These are phyloP conservation scores for Globisporangium paddicum DNA, from an alignment of 352 stramenopile genomes.

Conservation along the genomic window DNA sequence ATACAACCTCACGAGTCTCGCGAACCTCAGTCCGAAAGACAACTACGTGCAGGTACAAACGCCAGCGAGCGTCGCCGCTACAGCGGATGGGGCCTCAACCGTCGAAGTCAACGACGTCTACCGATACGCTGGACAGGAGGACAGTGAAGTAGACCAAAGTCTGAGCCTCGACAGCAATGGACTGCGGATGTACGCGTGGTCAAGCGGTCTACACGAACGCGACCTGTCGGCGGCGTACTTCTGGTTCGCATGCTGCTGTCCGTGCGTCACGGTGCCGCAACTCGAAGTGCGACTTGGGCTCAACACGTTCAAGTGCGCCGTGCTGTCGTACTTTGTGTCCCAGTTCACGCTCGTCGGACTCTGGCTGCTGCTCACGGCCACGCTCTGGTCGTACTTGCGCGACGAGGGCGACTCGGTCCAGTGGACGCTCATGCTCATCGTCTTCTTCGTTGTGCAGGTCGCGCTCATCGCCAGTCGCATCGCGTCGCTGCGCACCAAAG, in stretches of 20 bases:
- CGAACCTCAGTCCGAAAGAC: slow-evolving; percentile 5
- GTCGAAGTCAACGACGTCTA: not conserved
- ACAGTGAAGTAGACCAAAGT: not conserved
- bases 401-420: slow-evolving; percentile 4
- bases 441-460: not conserved
- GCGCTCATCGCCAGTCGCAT: slow-evolving; percentile 8
- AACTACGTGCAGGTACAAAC: slow-evolving; percentile 8
- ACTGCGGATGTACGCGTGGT: slow-evolving; percentile 8
- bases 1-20: slow-evolving; percentile 4
- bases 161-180: slow-evolving; percentile 5
- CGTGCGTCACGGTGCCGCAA: slow-evolving; percentile 8
- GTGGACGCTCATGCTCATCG: not conserved
- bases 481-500: slow-evolving; percentile 9
- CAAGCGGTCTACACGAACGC: not conserved
- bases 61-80: not conserved
- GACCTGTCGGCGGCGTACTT: slow-evolving; percentile 7
- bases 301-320: slow-evolving; percentile 4
- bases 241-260: slow-evolving; percentile 11
- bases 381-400: slow-evolving; percentile 2
- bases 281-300: slow-evolving; percentile 9
- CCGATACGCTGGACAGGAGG: not conserved
- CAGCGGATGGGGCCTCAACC: not conserved
- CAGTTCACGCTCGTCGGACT: slow-evolving; percentile 7
- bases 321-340: slow-evolving; percentile 2
- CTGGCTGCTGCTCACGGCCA: slow-evolving; percentile 8